Percentiles rank a stretch among this genome's conserved stretches.
Conservation (phyloP, 306 rosid genomes). For the Rosa multiflora region DNA sequence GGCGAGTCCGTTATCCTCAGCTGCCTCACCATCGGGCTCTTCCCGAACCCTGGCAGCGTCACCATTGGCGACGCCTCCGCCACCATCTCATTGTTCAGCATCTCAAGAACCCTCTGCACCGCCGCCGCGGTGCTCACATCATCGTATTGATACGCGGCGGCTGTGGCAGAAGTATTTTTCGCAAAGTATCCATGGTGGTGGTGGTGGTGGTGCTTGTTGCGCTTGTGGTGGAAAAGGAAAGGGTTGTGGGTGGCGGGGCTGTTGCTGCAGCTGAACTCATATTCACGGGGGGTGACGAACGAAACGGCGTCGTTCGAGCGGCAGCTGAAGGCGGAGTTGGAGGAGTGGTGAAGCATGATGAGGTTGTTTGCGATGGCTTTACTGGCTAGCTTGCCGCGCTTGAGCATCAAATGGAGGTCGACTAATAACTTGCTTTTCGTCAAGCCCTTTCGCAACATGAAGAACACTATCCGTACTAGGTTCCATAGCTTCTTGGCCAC, state of each 20-base stretch:
- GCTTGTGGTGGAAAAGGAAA: slow-evolving; percentile 33
- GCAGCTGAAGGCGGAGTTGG: slow-evolving; percentile 50
- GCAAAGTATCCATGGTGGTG: slow-evolving; percentile 13
- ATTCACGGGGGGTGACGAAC: slow-evolving; percentile 60
- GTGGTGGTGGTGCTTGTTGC: slow-evolving; percentile 27
- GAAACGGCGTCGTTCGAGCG: slow-evolving; percentile 48
- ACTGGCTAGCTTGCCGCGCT: slow-evolving; percentile 70
- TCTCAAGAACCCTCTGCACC: slow-evolving; percentile 63
- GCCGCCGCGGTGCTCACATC: slow-evolving; percentile 49
- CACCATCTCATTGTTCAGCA: slow-evolving; percentile 35
- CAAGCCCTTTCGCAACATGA: slow-evolving; percentile 67
- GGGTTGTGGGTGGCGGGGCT: slow-evolving; percentile 54
- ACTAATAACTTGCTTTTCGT: slow-evolving; percentile 56
- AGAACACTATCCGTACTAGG: slow-evolving; percentile 48
- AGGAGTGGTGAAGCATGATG: slow-evolving; percentile 42
- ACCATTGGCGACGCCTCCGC: slow-evolving; percentile 68
- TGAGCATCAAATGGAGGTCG: slow-evolving; percentile 53
- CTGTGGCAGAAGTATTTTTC: not conserved
- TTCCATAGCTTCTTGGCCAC: slow-evolving; percentile 65
- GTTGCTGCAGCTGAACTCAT: slow-evolving; percentile 95
- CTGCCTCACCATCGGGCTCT: slow-evolving; percentile 64
- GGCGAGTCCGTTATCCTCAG: slow-evolving; percentile 89
- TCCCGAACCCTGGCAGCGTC: slow-evolving; percentile 68
- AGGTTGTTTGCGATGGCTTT: slow-evolving; percentile 57
- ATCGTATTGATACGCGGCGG: slow-evolving; percentile 36